Evolutionary conservation across 148 eudicot genomes (phyloP).

Genomic region (Vaccinium myrtillus): DNA sequence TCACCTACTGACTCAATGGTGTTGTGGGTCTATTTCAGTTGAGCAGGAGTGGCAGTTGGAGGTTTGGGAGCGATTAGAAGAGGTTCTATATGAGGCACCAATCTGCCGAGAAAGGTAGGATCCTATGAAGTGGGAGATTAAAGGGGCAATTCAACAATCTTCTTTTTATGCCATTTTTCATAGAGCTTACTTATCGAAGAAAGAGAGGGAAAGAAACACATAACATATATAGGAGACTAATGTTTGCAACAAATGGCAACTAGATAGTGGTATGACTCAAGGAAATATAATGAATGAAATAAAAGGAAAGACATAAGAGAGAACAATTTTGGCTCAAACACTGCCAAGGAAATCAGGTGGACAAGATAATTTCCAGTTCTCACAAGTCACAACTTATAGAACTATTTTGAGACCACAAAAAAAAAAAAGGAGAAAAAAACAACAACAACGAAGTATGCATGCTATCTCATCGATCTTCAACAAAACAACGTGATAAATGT

Average conservation of each 20-base stretch:
- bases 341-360: not conserved
- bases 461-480: not conserved
- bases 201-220: not conserved
- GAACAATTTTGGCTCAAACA: not conserved
- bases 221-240: too few relatives aligned
- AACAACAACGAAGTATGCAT: not conserved
- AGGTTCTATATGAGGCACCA: not conserved
- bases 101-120: not conserved
- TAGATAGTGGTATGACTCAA: not conserved
- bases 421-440: not conserved
- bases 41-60: not conserved
- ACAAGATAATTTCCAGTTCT: not conserved
- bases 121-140: not conserved
- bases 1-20: not conserved
- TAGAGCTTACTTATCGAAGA: not conserved
- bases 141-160: not conserved
- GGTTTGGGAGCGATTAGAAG: not conserved
- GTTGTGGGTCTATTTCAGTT: not conserved
- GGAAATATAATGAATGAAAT: too few relatives aligned
- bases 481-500: not conserved
- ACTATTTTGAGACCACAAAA: not conserved
- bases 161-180: not conserved
- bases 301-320: not conserved
- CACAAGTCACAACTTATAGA: not conserved
- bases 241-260: not conserved